These are phyloP conservation scores for Cenchrus americanus DNA, from an alignment of 176 grass and related monocot species.

Conservation along the genomic window DNA sequence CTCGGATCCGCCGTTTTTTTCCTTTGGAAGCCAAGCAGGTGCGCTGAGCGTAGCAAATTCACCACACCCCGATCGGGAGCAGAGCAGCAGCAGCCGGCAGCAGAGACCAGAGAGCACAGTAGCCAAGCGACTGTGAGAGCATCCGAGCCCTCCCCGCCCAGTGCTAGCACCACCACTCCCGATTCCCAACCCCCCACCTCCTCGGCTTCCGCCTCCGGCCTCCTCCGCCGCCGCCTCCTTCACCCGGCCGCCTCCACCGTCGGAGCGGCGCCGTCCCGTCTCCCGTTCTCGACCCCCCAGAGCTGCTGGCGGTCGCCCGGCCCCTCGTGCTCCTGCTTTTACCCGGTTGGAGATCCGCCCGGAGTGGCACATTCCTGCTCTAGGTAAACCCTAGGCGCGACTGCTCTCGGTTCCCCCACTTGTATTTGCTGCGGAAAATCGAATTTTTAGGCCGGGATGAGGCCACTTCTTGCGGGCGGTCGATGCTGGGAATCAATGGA, in stretches of 20 bases:
- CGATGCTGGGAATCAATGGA: not conserved
- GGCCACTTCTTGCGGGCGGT: not conserved
- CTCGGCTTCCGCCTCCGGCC: not conserved
- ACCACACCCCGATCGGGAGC: slow-evolving; percentile 21
- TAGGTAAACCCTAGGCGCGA: slow-evolving; percentile 59
- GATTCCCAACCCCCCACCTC: slow-evolving; percentile 14
- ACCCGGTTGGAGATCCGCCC: slow-evolving; percentile 44
- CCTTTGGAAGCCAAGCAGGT: slow-evolving; percentile 11
- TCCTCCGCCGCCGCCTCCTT: not conserved
- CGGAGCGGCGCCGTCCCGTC: not conserved
- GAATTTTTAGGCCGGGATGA: slow-evolving; percentile 25
- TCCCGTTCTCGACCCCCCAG: not conserved
- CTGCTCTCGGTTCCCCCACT: not conserved
- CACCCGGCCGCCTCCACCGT: not conserved
- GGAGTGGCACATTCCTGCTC: slow-evolving; percentile 43
- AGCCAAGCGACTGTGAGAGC: slow-evolving; percentile 46
- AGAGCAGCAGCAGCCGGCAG: slow-evolving; percentile 1
- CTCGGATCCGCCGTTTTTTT: slow-evolving; percentile 8
- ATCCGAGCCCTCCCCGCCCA: not conserved
- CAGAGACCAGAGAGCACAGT: slow-evolving; percentile 28
- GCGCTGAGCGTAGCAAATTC: slow-evolving; percentile 31
- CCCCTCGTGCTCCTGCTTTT: not conserved
- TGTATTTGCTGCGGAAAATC: slow-evolving; percentile 21
- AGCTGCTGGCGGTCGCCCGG: not conserved
- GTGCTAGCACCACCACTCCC: slow-evolving; percentile 26